These are phyloP conservation scores for Thelephora ganbajun DNA, from an alignment of 768 basidiomycete genomes.

Conservation along the genomic window DNA sequence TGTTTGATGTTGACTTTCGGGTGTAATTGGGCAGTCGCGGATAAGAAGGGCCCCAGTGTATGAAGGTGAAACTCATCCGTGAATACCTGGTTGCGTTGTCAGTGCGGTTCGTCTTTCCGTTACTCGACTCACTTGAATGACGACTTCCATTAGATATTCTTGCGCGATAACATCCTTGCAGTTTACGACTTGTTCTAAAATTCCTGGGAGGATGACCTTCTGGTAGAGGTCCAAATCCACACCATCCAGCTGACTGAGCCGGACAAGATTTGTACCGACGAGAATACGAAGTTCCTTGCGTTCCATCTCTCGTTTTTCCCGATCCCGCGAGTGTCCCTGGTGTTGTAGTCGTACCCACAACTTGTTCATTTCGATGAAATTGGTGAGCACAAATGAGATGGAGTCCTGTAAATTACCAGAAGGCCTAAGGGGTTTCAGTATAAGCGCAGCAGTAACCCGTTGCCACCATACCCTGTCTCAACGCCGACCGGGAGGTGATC, in stretches of 20 bases:
- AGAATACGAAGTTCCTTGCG: conserved; percentile 89
- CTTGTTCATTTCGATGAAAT: conserved; percentile 99
- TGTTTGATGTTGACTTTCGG: conserved; percentile 98
- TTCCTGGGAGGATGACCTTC: conserved; percentile 72
- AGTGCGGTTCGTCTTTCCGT: not conserved
- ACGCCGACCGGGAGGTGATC: conserved; percentile 87
- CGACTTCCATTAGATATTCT: conserved; percentile 98
- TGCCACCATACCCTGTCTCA: conserved; percentile 55
- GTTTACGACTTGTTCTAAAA: conserved; percentile 93
- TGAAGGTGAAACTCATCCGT: conserved; percentile 98
- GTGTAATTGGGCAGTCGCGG: conserved; percentile 90
- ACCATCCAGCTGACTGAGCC: conserved; percentile 89
- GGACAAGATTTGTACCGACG: conserved; percentile 95
- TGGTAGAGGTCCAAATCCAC: conserved; percentile 92
- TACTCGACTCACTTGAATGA: conserved; percentile 66
- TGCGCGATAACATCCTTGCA: conserved; percentile 99
- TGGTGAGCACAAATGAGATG: conserved; percentile 89
- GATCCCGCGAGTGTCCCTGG: conserved; percentile 91
- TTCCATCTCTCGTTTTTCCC: conserved; percentile 95
- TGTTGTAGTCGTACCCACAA: conserved; percentile 98
- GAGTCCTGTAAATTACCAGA: conserved; percentile 89
- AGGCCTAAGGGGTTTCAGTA: conserved; percentile 35
- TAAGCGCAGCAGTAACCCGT: not conserved
- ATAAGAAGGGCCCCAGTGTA: conserved; percentile 89
- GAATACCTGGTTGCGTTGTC: conserved; percentile 57